Evolutionary conservation across 768 basidiomycete species (phyloP), one percentile per base, ranked within the genome.

Genomic region (Boletus coccyginus): DNA sequence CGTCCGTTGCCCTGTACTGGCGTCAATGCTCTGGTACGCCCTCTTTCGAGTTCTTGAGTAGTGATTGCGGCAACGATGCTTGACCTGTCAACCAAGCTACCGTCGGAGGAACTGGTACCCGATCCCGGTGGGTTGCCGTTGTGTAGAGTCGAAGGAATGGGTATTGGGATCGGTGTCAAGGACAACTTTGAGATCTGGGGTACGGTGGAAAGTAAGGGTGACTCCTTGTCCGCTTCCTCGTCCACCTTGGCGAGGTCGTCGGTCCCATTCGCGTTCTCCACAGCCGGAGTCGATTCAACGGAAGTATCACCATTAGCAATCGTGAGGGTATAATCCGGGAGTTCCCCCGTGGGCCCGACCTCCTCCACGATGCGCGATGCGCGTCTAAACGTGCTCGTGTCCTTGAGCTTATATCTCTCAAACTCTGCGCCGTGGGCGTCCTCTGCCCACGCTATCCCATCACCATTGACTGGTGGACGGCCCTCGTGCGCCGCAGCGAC

Each of bases 361-460:
- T 76, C 74, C 46, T 75, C 70, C 36, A 54, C 41, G 44, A 67
- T 62, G 33, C 69, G 62, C 39, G 66, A 69, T 19, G 62, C 42
- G 16, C 69, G 64, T 43, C 49, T 64, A 16, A 62, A 57, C 3
- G 56, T 38, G 9, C 43, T 21, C 0, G 56, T 38, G 49, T 47
- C 56, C 45, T 17, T 62, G 51, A 66, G 48, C 40, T 60, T 57
- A 48, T 64, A 72, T 52, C 62, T 53, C 55, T 68, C 62, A 50
- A 67, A 68, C 59, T 59, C 68, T 24, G 68, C 64, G 13, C 70
- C 74, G 47, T 78, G 74, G 3, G 74, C 77, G 46, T 82, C 79
- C 7, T 73, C 72, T 14, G 79, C 78, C 84, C 85, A 86, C 12
- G 71, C 73, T n/a, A 85, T 70, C 24, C 74, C 81, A 56, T 83